Evolutionary conservation across 2,329 filamentous ascomycete genomes (phyloP), one percentile per base, ranked within the genome.

Genomic region (Nemania sp.): DNA sequence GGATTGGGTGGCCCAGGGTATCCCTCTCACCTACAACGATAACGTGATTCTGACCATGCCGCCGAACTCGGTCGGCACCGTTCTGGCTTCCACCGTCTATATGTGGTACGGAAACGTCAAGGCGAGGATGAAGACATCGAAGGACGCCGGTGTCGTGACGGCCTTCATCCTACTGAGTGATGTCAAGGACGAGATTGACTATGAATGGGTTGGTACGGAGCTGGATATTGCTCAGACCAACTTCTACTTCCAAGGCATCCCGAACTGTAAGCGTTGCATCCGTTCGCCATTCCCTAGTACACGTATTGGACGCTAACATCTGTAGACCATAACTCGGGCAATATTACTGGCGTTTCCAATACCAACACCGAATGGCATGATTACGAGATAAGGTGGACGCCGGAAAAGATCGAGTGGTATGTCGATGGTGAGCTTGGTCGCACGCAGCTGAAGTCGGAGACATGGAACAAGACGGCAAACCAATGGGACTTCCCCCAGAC

Each of bases 171-270:
- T 98, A 72, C 87, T 97, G 76, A 93, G 90, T 37, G 94, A 98
- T 72, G 90, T 96, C 72, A 96, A 97, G 83, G 95, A 99, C 73
- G 95, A 99, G 78, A 97, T 99, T 71, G 95, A 99, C 79, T 98
- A 92, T 74, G 95, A 99, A 76, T 98, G 90, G 75, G 85, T 99
- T 56, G 95, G 95, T 67, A 84, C 84, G 46, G 91, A 97, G 72
- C 81, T 96, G 64, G 73, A 81, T 48, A 85, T 83, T 64, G 91
- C 90, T 17, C 93, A 99, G 80, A 95, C 92, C 74, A 99, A 99
- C 80, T 99, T 88, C 81, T 99, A 97, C 79, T 97, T 90, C 79
- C 93, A 97, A 79, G 95, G 95, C 72, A 89, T 97, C 65, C 89
- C 91, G 40, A 83, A 94, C 75, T 98, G 92, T 96, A 81, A 81